These are phyloP conservation scores for Cercophora scortea DNA, from an alignment of 495 filamentous ascomycete genomes.

Conservation along the genomic window DNA sequence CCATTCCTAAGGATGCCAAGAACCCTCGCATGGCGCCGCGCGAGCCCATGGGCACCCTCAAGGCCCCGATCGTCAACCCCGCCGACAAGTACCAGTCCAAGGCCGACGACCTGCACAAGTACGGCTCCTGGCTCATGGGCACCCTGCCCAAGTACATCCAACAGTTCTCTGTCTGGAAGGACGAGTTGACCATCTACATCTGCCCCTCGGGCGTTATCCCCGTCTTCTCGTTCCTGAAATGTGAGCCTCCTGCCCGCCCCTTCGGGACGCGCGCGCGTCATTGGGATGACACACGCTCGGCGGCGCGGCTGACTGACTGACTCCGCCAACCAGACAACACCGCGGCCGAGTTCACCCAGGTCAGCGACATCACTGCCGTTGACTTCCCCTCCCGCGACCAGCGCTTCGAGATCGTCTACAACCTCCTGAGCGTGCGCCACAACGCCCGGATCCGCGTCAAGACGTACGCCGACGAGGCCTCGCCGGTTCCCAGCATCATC, in stretches of 20 bases:
- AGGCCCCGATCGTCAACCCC: conserved; percentile 80
- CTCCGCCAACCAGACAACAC: conserved; percentile 58
- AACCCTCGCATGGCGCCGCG: conserved; percentile 64
- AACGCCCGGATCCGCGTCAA: conserved; percentile 96
- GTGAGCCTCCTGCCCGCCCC: conserved; percentile 21
- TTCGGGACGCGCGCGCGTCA: not conserved
- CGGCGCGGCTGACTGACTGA: not conserved
- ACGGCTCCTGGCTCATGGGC: conserved; percentile 94
- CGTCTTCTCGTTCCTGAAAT: conserved; percentile 91
- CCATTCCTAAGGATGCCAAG: conserved; percentile 48
- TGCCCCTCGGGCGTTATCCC: conserved; percentile 79
- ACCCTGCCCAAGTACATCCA: conserved; percentile 97
- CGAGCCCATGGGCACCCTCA: conserved; percentile 46
- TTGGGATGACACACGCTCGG: not conserved
- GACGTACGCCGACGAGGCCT: conserved; percentile 96
- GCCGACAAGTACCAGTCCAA: conserved; percentile 84
- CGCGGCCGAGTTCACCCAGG: conserved; percentile 88
- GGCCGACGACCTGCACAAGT: conserved; percentile 77
- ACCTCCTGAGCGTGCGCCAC: conserved; percentile 88
- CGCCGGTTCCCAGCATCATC: conserved; percentile 85
- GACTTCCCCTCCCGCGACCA: conserved; percentile 92
- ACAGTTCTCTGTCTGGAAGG: conserved; percentile 99
- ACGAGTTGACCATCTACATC: conserved; percentile 92
- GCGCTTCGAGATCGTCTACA: conserved; percentile 98
- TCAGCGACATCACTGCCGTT: conserved; percentile 86